Conservation (phyloP, 2,329 filamentous ascomycete genomes). For the Calonectria hawksworthii region DNA sequence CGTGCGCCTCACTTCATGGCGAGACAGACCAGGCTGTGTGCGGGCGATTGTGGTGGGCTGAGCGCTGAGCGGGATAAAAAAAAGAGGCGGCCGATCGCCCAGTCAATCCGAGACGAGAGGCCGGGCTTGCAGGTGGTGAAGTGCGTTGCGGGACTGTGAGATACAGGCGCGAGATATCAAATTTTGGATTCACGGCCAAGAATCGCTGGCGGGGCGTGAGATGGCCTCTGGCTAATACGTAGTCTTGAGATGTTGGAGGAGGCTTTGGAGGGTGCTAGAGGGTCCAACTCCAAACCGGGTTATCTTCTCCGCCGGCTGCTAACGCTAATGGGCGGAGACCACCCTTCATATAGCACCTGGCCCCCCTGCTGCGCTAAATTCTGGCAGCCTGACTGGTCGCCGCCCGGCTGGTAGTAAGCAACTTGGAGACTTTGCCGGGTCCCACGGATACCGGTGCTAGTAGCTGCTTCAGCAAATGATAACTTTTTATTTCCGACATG, state of each 20-base stretch:
- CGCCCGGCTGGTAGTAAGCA: not conserved
- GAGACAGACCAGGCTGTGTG: not conserved
- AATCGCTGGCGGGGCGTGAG: not conserved
- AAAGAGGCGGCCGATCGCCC: conserved; percentile 16
- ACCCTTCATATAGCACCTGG: not conserved
- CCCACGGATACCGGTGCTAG: not conserved
- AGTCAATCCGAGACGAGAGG: not conserved
- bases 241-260: conserved; percentile 9
- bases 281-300: conserved; percentile 18
- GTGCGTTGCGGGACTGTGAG: not conserved
- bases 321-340: conserved; percentile 1
- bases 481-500: conserved; percentile 4
- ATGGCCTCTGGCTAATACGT: not conserved
- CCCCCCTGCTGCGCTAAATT: conserved; percentile 4
- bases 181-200: not conserved
- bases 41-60: conserved; percentile 5
- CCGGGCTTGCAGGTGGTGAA: not conserved
- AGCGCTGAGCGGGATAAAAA: not conserved
- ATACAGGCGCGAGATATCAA: not conserved
- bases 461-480: not conserved
- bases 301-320: conserved; percentile 16
- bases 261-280: not conserved
- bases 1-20: conserved; percentile 6
- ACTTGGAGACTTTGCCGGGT: not conserved
- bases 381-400: conserved; percentile 4